Conservation (phyloP, 2,329 filamentous ascomycete genomes). For the Mariannaea sp. region DNA sequence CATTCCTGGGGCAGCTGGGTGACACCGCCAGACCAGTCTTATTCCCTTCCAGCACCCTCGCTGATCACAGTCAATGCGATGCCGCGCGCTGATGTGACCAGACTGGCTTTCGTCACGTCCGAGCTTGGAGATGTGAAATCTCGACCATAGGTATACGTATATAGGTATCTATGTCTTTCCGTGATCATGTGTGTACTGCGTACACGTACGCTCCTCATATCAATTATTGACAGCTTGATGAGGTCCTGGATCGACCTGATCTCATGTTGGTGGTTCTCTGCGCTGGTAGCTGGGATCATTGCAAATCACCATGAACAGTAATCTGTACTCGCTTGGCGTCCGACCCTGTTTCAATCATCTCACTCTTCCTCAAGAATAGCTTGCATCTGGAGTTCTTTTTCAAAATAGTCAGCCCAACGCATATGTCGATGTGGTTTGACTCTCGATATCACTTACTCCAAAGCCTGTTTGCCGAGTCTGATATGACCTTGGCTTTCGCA, state of each 20-base stretch:
- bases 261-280: no score
- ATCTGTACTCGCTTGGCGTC: neutral
- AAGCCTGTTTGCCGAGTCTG: constrained; percentile 69
- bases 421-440: neutral
- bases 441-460: constrained; percentile 60
- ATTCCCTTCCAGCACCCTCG: neutral
- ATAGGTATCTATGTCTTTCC: no score
- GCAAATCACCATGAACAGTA: neutral
- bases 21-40: constrained; percentile 2
- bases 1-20: constrained; percentile 11
- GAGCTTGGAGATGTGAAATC: no score
- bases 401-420: constrained; percentile 22
- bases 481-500: constrained; percentile 69
- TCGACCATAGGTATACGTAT: no score
- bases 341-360: neutral
- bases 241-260: no score
- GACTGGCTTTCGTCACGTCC: neutral
- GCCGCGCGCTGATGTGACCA: neutral
- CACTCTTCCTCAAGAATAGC: constrained; percentile 54
- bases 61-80: neutral
- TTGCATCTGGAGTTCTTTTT: constrained; percentile 58
- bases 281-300: no score
- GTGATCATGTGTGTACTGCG: no score
- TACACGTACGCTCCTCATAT: no score
- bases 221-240: no score